Evolutionary conservation across 1,284 basidiomycete genomes (phyloP).

Genomic region (Gomphus bonarii): DNA sequence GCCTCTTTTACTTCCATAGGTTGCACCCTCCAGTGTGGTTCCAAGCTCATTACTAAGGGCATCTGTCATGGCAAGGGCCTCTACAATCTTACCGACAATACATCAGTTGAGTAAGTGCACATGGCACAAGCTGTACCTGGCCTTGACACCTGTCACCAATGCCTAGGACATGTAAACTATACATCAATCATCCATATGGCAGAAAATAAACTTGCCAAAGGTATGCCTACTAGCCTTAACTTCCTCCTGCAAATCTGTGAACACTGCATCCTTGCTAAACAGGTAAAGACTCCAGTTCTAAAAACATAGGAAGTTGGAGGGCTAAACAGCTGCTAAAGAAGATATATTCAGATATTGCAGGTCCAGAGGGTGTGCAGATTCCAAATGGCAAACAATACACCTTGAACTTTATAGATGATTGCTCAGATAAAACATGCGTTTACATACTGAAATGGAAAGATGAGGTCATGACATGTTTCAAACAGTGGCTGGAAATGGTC

Average conservation of each 20-base stretch:
- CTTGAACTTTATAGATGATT: too few species aligned
- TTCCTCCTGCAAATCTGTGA: constrained; percentile 2
- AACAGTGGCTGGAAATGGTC: too few species aligned
- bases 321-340: too few species aligned
- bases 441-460: too few species aligned
- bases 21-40: neutral
- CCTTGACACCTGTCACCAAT: constrained; percentile 21
- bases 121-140: neutral
- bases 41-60: neutral
- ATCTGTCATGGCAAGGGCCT: neutral
- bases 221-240: constrained; percentile 18
- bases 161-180: constrained; percentile 23
- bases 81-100: neutral
- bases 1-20: neutral
- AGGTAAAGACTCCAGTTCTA: constrained; percentile 8
- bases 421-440: too few species aligned
- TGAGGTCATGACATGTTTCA: too few species aligned
- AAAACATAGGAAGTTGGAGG: too few species aligned
- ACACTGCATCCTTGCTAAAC: constrained; percentile 14
- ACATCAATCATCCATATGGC: constrained; percentile 21
- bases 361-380: too few species aligned
- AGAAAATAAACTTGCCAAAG: constrained; percentile 16
- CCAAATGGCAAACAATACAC: too few species aligned
- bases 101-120: neutral
- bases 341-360: too few species aligned